Evolutionary conservation across 164 flowering plant species (phyloP).

Genomic region (Umbilicus rupestris): DNA sequence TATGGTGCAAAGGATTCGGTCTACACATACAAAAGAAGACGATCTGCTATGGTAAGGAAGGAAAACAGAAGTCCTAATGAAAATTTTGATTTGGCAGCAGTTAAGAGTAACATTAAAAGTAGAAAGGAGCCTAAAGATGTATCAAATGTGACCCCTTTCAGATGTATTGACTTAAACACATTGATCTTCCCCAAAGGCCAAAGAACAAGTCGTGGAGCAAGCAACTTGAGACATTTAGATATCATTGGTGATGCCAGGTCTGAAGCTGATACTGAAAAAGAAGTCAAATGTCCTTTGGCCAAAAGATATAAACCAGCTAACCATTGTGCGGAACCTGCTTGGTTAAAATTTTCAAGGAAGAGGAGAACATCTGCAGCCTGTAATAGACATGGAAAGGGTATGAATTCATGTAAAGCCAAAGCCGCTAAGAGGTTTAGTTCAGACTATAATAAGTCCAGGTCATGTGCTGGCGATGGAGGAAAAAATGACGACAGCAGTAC

Average conservation of each 20-base stretch:
- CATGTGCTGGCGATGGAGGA: slow-evolving; percentile 15
- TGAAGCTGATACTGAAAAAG: slow-evolving; percentile 11
- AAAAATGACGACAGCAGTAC: slow-evolving; percentile 8
- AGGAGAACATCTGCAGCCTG: slow-evolving; percentile 14
- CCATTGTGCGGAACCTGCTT: slow-evolving; percentile 7
- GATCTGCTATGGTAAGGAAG: neutral
- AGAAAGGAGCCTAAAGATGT: slow-evolving; percentile 11
- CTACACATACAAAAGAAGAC: slow-evolving; percentile 6
- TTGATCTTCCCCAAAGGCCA: slow-evolving; percentile 32
- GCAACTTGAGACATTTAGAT: neutral
- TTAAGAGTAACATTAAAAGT: slow-evolving; percentile 10
- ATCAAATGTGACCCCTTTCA: slow-evolving; percentile 5
- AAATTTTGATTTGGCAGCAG: slow-evolving; percentile 7
- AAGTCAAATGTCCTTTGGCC: slow-evolving; percentile 14
- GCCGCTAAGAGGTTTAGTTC: slow-evolving; percentile 8
- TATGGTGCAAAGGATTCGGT: neutral
- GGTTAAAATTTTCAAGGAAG: slow-evolving; percentile 11
- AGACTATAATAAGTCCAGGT: slow-evolving; percentile 7
- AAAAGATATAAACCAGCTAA: slow-evolving; percentile 14
- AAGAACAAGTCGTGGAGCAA: slow-evolving; percentile 26
- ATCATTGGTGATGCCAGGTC: slow-evolving; percentile 9
- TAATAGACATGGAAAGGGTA: slow-evolving; percentile 7
- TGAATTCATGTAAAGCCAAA: slow-evolving; percentile 8
- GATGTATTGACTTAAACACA: slow-evolving; percentile 10
- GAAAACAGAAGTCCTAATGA: neutral